Evolutionary conservation across 1,139 yeast genomes (phyloP).

Genomic region (Arxiozyma heterogenica): DNA sequence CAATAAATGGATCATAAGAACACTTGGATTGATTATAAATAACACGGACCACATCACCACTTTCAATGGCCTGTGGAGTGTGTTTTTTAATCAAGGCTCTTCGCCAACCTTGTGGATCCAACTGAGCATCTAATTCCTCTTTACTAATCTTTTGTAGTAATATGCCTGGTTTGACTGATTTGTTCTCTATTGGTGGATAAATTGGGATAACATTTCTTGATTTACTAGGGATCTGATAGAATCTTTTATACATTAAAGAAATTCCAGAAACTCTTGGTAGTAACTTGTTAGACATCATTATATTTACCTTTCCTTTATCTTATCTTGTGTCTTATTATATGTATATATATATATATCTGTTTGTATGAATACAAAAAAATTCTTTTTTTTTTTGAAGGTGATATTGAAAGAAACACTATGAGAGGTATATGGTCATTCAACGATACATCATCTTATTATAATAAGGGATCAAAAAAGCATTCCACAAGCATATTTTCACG

Average conservation of each 20-base stretch:
- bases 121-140: constrained; percentile 32
- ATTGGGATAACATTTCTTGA: constrained; percentile 30
- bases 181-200: constrained; percentile 25
- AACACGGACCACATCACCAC: constrained; percentile 78
- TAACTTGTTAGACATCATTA: not conserved
- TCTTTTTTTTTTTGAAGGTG: too few species aligned
- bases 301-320: not conserved
- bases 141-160: constrained; percentile 13
- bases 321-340: not conserved
- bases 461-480: too few species aligned
- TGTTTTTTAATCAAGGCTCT: constrained; percentile 46
- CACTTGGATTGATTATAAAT: constrained; percentile 57
- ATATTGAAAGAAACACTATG: too few species aligned
- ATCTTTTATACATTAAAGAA: not conserved
- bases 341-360: too few species aligned
- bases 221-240: constrained; percentile 18
- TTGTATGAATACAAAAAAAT: too few species aligned
- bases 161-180: constrained; percentile 8
- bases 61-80: constrained; percentile 46
- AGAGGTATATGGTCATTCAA: too few species aligned
- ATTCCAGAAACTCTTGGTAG: not conserved
- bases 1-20: constrained; percentile 49
- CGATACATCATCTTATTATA: too few species aligned
- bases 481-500: too few species aligned
- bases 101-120: constrained; percentile 71